Conservation (phyloP, 345 rosid species). For the Hevea brasiliensis region DNA sequence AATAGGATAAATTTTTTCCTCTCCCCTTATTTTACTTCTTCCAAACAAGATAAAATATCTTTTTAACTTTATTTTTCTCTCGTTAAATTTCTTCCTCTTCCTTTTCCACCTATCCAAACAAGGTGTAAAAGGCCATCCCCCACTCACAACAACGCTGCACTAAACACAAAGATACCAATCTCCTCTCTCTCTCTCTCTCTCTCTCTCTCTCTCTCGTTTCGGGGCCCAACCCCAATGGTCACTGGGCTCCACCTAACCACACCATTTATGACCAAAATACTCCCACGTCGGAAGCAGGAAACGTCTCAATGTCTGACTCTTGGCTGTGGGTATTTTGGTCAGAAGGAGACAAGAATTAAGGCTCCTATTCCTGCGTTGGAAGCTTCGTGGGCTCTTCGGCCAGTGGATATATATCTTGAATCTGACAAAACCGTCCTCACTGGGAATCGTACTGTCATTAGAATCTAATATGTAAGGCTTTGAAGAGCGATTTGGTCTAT, state of each 20-base stretch:
- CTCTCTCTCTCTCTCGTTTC: background rate
- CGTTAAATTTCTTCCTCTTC: too few relatives aligned
- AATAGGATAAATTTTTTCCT: too few relatives aligned
- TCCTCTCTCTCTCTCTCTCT: background rate
- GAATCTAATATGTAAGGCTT: background rate
- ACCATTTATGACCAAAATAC: constrained; percentile 16
- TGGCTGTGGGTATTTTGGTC: background rate
- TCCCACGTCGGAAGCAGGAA: background rate
- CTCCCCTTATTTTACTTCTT: too few relatives aligned
- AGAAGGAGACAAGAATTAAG: background rate
- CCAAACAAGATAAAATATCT: too few relatives aligned
- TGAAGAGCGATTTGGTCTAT: constrained; percentile 29
- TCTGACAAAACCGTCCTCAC: constrained; percentile 33
- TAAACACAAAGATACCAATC: background rate
- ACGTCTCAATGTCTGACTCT: constrained; percentile 7
- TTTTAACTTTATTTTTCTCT: too few relatives aligned
- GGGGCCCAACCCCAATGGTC: background rate
- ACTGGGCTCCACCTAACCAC: too few relatives aligned
- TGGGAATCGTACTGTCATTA: background rate
- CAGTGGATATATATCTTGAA: background rate
- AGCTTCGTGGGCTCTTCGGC: constrained; percentile 21
- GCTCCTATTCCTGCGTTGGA: constrained; percentile 11
- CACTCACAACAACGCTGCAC: too few relatives aligned
- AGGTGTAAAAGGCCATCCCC: too few relatives aligned
- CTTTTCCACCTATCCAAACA: too few relatives aligned